phyloP scores from a whole-genome alignment of 129 eudicot genomes.

The Flaveria robusta region DNA sequence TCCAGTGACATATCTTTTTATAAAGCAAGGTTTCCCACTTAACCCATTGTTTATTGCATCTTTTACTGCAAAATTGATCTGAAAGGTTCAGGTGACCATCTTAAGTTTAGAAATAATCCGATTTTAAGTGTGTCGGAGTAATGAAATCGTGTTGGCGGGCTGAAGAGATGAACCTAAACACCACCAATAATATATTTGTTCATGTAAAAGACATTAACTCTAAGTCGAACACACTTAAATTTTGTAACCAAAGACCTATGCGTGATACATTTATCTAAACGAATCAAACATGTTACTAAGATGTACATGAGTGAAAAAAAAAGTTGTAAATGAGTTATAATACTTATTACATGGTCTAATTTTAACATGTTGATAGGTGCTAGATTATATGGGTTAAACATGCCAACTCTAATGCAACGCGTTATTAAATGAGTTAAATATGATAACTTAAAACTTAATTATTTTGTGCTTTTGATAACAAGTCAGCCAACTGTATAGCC shows the following conservation, averaged over 20 bases:
- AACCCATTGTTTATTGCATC: slow-evolving; percentile 32
- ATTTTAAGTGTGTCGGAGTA: neutral
- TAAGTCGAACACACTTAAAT: neutral
- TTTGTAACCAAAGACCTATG: neutral
- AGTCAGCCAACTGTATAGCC: neutral
- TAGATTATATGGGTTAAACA: no score
- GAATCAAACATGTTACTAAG: neutral
- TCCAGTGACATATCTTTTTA: slow-evolving; percentile 37
- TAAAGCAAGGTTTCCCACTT: slow-evolving; percentile 41
- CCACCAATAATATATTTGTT: neutral
- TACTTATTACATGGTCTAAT: no score
- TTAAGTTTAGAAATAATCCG: slow-evolving; percentile 20
- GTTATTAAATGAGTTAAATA: neutral
- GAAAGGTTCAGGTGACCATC: slow-evolving; percentile 35
- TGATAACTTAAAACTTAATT: neutral
- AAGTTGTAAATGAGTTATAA: neutral
- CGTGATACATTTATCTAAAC: neutral
- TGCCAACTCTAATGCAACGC: neutral
- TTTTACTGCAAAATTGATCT: slow-evolving; percentile 12
- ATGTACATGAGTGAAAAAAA: no score
- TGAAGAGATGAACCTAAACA: neutral
- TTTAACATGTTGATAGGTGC: no score
- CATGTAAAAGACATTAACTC: neutral
- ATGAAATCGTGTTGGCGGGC: neutral
- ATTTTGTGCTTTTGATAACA: neutral